Percentiles rank a stretch among this genome's conserved stretches.
phyloP scores from a whole-genome alignment of 805 yeast genomes.

The Candida berthetii region DNA sequence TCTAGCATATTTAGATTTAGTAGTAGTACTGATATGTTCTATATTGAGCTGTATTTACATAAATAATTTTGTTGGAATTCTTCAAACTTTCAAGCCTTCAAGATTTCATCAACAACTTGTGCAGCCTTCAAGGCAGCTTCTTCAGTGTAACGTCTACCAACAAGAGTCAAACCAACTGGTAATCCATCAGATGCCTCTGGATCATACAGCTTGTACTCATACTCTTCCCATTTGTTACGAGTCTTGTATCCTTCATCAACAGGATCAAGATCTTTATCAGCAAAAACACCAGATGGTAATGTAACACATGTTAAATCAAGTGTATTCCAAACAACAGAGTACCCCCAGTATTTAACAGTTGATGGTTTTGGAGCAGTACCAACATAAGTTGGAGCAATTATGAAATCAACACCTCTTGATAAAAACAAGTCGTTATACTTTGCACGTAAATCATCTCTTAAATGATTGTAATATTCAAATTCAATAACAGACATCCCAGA shows the following conservation, averaged over 20 bases:
- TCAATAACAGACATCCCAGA: conserved; percentile 39
- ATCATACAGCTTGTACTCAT: conserved; percentile 16
- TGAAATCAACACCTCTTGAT: conserved; percentile 53
- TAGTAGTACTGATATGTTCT: too few relatives aligned
- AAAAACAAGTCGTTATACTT: conserved; percentile 49
- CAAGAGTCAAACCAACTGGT: conserved; percentile 44
- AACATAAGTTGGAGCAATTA: conserved; percentile 61
- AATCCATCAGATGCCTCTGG: conserved; percentile 49
- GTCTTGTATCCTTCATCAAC: conserved; percentile 26
- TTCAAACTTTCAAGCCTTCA: conserved; percentile 26
- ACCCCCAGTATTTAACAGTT: conserved; percentile 70
- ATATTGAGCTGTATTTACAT: too few relatives aligned
- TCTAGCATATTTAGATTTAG: too few relatives aligned
- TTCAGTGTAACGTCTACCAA: conserved; percentile 44
- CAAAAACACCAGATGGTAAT: conserved; percentile 54
- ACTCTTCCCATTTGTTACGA: conserved; percentile 26
- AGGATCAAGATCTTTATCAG: conserved; percentile 41
- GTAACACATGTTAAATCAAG: conserved; percentile 65
- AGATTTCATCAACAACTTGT: conserved; percentile 36
- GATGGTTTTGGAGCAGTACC: conserved; percentile 67
- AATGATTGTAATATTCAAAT: conserved; percentile 45
- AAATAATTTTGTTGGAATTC: too few relatives aligned
- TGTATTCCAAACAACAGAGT: conserved; percentile 68
- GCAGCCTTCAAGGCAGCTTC: conserved; percentile 43
- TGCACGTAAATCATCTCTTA: conserved; percentile 54